Percentiles rank a stretch among this genome's conserved stretches.
These are phyloP conservation scores for Sistotremastrum niveocremeum DNA, from an alignment of 768 basidiomycete species.

Conservation along the genomic window DNA sequence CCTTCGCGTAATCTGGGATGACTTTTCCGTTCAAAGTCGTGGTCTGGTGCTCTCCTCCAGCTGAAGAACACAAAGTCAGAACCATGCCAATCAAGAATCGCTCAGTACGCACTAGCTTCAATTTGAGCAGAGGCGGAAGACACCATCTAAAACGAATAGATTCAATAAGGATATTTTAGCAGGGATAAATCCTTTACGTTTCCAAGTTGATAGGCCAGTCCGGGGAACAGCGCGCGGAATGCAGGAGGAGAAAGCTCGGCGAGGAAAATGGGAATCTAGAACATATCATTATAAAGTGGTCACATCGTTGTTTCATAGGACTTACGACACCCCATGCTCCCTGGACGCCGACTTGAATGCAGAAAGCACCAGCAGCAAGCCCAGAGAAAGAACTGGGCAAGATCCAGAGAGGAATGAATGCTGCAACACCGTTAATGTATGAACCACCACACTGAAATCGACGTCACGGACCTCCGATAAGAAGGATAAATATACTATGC, in stretches of 20 bases:
- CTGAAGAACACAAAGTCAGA: slow-evolving; percentile 21
- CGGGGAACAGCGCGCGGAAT: slow-evolving; percentile 80
- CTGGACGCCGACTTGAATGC: slow-evolving; percentile 77
- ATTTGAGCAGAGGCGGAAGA: slow-evolving; percentile 69
- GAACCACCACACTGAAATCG: background rate
- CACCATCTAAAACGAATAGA: slow-evolving; percentile 30
- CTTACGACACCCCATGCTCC: slow-evolving; percentile 82
- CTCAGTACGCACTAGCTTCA: slow-evolving; percentile 40
- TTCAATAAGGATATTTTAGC: background rate
- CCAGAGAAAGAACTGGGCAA: slow-evolving; percentile 53
- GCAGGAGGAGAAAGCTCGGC: slow-evolving; percentile 79
- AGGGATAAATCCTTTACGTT: slow-evolving; percentile 25
- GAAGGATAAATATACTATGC: slow-evolving; percentile 37
- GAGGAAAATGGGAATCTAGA: slow-evolving; percentile 59
- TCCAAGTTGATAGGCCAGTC: slow-evolving; percentile 74
- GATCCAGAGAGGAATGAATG: slow-evolving; percentile 74
- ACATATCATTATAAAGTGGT: background rate
- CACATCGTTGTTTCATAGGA: background rate
- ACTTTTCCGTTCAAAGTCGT: slow-evolving; percentile 35
- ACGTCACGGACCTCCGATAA: slow-evolving; percentile 28
- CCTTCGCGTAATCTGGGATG: slow-evolving; percentile 57
- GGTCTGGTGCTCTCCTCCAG: slow-evolving; percentile 45
- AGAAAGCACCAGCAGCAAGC: slow-evolving; percentile 78
- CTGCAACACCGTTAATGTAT: slow-evolving; percentile 7
- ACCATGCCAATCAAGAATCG: background rate